Percentiles rank a stretch among this genome's conserved stretches.
Conservation (phyloP, 805 yeast species). For the Kodamaea jinghongensis region DNA sequence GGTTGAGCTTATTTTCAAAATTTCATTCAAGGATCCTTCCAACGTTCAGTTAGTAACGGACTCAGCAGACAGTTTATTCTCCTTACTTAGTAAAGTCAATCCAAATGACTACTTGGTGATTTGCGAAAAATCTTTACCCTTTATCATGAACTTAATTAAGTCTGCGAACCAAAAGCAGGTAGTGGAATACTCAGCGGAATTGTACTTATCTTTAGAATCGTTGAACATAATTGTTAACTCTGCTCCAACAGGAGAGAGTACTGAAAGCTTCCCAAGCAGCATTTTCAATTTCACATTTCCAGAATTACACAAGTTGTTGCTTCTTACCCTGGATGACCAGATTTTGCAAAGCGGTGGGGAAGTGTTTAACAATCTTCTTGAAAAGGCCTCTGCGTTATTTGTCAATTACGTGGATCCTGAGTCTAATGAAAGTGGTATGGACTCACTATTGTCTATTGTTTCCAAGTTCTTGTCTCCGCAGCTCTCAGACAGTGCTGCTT, state of each 20-base stretch:
- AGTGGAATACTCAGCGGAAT: conserved; percentile 57
- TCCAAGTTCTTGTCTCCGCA: conserved; percentile 69
- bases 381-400: conserved; percentile 35
- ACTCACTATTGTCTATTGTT: conserved; percentile 59
- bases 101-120: conserved; percentile 43
- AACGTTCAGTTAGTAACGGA: conserved; percentile 68
- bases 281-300: conserved; percentile 47
- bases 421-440: conserved; percentile 45
- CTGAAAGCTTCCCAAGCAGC: conserved; percentile 30
- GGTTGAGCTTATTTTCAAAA: conserved; percentile 55
- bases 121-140: conserved; percentile 54
- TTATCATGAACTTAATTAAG: conserved; percentile 37
- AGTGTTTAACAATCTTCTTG: conserved; percentile 60
- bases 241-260: conserved; percentile 27
- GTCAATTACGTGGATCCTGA: conserved; percentile 29
- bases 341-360: conserved; percentile 76
- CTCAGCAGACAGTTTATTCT: conserved; percentile 65
- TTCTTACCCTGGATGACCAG: conserved; percentile 65
- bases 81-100: conserved; percentile 50
- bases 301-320: conserved; percentile 36
- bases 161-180: conserved; percentile 19
- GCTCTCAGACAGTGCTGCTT: conserved; percentile 76
- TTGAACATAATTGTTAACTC: conserved; percentile 50
- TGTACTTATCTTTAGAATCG: conserved; percentile 57
- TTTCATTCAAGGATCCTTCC: conserved; percentile 71